Evolutionary conservation across 1,284 basidiomycete genomes (phyloP).

Genomic region (Irpex rosettiformis): DNA sequence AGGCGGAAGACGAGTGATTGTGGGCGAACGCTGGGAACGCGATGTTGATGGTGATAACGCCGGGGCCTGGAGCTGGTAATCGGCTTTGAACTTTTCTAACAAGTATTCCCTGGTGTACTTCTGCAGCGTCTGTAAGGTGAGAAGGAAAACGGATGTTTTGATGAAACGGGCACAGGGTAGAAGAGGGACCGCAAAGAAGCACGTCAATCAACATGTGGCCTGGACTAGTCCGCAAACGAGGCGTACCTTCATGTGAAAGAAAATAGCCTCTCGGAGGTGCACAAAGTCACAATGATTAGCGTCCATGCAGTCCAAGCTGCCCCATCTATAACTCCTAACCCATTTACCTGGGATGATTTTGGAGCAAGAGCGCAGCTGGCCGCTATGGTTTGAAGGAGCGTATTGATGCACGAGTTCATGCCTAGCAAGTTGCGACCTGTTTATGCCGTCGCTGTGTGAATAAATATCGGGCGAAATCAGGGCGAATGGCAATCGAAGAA

Average conservation of each 20-base stretch:
- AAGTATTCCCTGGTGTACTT: conserved; percentile 81
- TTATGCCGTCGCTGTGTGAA: conserved; percentile 75
- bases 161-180: conserved; percentile 16
- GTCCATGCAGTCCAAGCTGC: conserved; percentile 73
- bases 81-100: conserved; percentile 70
- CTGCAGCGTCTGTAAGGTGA: conserved; percentile 58
- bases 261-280: conserved; percentile 67
- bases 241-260: conserved; percentile 78
- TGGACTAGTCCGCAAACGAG: conserved; percentile 17
- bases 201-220: background rate
- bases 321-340: conserved; percentile 74
- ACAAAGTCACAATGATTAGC: conserved; percentile 75
- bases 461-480: conserved; percentile 78
- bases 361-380: conserved; percentile 30
- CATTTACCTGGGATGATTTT: conserved; percentile 59
- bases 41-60: conserved; percentile 37
- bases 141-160: conserved; percentile 13
- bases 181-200: background rate
- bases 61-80: conserved; percentile 50
- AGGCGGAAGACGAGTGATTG: conserved; percentile 29
- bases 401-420: conserved; percentile 70
- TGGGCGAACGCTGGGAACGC: conserved; percentile 32
- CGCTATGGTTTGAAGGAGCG: conserved; percentile 47
- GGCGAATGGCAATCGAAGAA: conserved; percentile 69
- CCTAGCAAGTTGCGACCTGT: conserved; percentile 48